phyloP scores from a whole-genome alignment of 345 rosid genomes.

The Hibiscus mutabilis region DNA sequence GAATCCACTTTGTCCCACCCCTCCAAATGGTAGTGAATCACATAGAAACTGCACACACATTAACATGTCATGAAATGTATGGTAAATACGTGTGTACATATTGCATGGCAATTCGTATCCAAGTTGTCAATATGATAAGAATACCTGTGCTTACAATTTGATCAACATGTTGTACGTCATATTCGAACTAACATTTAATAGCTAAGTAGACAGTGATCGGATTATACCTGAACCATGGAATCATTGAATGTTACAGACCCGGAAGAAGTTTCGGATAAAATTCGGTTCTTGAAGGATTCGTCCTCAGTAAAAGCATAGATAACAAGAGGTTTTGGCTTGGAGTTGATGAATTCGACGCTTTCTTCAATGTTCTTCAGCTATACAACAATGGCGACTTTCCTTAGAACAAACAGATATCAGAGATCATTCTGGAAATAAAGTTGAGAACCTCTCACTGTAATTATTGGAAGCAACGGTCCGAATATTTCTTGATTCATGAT shows the following conservation, averaged over 20 bases:
- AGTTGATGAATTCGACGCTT: constrained; percentile 49
- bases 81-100: no score
- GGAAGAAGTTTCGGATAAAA: constrained; percentile 61
- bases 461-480: constrained; percentile 63
- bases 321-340: constrained; percentile 45
- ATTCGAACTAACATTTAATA: not conserved
- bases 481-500: constrained; percentile 58
- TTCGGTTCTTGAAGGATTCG: constrained; percentile 48
- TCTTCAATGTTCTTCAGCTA: constrained; percentile 50
- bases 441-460: constrained; percentile 51
- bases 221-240: constrained; percentile 53
- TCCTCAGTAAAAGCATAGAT: constrained; percentile 45
- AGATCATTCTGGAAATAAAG: no score
- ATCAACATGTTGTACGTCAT: not conserved
- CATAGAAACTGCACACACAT: constrained; percentile 46
- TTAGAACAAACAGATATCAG: not conserved
- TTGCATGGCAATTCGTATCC: not conserved
- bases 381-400: not conserved
- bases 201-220: not conserved
- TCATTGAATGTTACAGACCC: constrained; percentile 75
- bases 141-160: not conserved
- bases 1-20: constrained; percentile 73
- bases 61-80: no score
- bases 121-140: not conserved
- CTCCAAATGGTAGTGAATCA: constrained; percentile 79